phyloP scores from a whole-genome alignment of 345 rosid genomes.

The Raphanus raphanistrum region DNA sequence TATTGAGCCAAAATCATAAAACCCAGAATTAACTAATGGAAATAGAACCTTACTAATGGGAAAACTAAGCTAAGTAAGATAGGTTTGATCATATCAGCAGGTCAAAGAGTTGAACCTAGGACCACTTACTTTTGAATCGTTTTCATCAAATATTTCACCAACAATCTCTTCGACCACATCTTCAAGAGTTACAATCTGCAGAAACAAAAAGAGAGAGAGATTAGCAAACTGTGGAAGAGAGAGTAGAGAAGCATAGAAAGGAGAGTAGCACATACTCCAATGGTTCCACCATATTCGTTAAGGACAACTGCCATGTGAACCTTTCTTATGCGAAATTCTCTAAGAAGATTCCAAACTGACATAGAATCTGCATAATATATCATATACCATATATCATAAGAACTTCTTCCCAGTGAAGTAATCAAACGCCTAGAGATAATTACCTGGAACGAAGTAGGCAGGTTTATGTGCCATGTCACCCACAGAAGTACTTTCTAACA shows the following conservation, averaged over 20 bases:
- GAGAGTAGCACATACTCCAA: conserved; percentile 68
- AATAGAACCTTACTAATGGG: neutral
- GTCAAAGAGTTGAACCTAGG: neutral
- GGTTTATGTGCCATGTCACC: conserved; percentile 98
- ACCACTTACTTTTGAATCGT: conserved; percentile 75
- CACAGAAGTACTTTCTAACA: conserved; percentile 70
- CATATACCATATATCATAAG: neutral
- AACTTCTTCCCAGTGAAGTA: neutral
- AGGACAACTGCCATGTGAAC: conserved; percentile 99
- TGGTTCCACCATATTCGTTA: conserved; percentile 96
- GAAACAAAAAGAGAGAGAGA: neutral
- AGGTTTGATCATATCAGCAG: neutral
- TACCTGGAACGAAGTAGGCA: conserved; percentile 96
- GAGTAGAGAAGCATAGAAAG: neutral
- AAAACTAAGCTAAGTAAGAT: neutral
- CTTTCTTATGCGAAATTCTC: conserved; percentile 95
- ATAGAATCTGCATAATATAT: conserved; percentile 76
- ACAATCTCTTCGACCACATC: conserved; percentile 96
- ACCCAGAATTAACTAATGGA: neutral
- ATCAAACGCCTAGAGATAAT: conserved; percentile 18
- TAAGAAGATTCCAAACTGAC: conserved; percentile 99
- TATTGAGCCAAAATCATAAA: conserved; percentile 28
- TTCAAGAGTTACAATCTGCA: conserved; percentile 82
- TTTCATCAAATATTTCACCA: conserved; percentile 92
- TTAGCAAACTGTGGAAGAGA: neutral